Evolutionary conservation across 1,139 yeast species (phyloP), one percentile per base, ranked within the genome.

Genomic region (Kodamaea plutei): DNA sequence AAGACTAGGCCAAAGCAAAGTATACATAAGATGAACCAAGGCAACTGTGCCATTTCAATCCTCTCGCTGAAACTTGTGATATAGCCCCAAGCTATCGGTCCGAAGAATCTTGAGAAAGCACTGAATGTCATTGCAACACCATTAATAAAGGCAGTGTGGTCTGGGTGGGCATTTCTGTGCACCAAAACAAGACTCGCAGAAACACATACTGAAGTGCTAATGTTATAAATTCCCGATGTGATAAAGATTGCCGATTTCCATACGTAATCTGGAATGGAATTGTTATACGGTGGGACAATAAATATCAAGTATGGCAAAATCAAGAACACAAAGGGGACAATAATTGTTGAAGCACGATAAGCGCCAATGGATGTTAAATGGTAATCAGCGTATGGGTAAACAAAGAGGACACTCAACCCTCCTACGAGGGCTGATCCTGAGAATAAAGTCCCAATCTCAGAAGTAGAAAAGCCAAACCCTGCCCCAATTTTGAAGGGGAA

Each of bases 11-110:
- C 39, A 1, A 58, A 34, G 1, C 73, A 58, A 20, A 76, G 42
- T 2, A 54, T 29, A 28, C 71, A 55, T 33, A 70, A 49, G 2
- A 59, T 34, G 52, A 64, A 63, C 81, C 82, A 78, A 1, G 79
- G 68, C 5, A 74, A 38, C 54, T 74, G 72, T 0, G 69, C 76
- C 25, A 62, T 49, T 8, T 63, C 58, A 19, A 52, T 42, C n/a
- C 47, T 49, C 25, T 42, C 40, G 4, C 38, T 29, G 7, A 26
- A 30, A 2, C 79, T 60, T 69, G 77, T 75, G 25, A 78, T 44
- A 31, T 54, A 56, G 7, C 84, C 84, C 79, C 81, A 76, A 2
- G 63, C 23, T 11, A 76, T 50, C 0, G 85, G 85, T 3, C 79
- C 84, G 1, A 73, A 26, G 34, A 73, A 77, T 38, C 84, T 53